These are phyloP conservation scores for Botrytis cinerea DNA, from an alignment of 2,329 filamentous ascomycete genomes.

Conservation along the genomic window DNA sequence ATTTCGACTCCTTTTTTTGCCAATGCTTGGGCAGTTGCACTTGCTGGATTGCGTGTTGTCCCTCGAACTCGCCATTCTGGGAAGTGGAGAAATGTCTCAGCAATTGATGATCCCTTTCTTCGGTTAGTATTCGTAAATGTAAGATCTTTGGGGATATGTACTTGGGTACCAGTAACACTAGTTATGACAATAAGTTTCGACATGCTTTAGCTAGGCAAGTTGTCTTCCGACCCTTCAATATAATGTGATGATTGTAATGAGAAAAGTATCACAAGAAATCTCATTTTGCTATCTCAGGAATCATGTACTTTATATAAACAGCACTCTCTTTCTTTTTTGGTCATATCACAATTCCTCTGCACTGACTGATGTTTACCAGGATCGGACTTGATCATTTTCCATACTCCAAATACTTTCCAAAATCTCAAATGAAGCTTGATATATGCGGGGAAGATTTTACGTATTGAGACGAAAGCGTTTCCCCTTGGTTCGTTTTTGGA, in stretches of 20 bases:
- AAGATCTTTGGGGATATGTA: background rate
- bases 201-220: background rate
- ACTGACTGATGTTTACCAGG: background rate
- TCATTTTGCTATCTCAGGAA: background rate
- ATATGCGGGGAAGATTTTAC: background rate
- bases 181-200: constrained; percentile 14
- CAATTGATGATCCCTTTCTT: background rate
- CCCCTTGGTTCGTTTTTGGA: too few species aligned
- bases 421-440: too few species aligned
- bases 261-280: background rate
- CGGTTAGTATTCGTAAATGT: background rate
- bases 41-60: constrained; percentile 48
- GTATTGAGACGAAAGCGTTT: background rate
- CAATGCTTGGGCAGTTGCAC: constrained; percentile 44
- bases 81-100: background rate
- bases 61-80: constrained; percentile 44
- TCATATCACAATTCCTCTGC: too few species aligned
- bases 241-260: background rate
- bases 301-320: background rate
- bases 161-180: background rate
- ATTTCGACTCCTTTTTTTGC: constrained; percentile 46
- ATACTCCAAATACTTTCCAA: background rate
- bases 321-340: background rate
- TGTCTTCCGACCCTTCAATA: background rate
- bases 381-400: background rate